Percentiles rank a stretch among this genome's conserved stretches.
Evolutionary conservation across 2,329 filamentous ascomycete genomes (phyloP).

Genomic region (Xylaria sp.): DNA sequence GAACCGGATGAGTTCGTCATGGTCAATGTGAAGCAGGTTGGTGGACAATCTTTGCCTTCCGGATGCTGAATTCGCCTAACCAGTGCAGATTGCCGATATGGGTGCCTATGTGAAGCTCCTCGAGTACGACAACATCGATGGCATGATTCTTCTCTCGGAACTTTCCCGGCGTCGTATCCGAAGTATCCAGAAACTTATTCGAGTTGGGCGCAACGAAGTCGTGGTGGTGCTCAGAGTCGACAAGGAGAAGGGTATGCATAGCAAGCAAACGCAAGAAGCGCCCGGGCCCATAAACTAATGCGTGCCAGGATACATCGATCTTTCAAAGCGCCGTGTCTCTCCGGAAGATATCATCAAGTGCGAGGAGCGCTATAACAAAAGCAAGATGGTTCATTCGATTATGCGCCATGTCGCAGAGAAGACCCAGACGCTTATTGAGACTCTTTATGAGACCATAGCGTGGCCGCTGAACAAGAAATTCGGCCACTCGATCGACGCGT

Average conservation of each 20-base stretch:
- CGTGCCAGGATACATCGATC: constrained; percentile 84
- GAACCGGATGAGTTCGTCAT: constrained; percentile 99
- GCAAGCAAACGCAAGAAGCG: constrained; percentile 9
- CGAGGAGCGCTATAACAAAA: constrained; percentile 99
- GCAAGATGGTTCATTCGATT: constrained; percentile 98
- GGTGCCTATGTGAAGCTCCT: constrained; percentile 99
- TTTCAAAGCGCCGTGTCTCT: constrained; percentile 97
- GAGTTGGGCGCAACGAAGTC: constrained; percentile 96
- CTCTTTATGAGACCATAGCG: constrained; percentile 88
- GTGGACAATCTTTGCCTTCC: constrained; percentile 10
- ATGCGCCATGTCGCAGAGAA: constrained; percentile 99
- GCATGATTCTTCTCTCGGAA: constrained; percentile 99
- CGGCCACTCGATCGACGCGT: constrained; percentile 94
- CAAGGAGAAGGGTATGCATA: constrained; percentile 85
- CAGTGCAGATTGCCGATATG: constrained; percentile 91
- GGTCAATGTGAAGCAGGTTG: constrained; percentile 98
- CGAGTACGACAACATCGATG: constrained; percentile 99
- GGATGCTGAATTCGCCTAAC: constrained; percentile 22
- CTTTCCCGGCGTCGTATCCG: constrained; percentile 97
- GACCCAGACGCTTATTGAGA: constrained; percentile 90
- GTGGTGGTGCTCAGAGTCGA: constrained; percentile 98
- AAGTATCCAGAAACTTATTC: constrained; percentile 98
- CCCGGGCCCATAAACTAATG: constrained; percentile 26
- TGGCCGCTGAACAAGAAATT: constrained; percentile 99
- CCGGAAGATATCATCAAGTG: constrained; percentile 98